These are phyloP conservation scores for Golubevia sp. DNA, from an alignment of 1,284 basidiomycete species.

Conservation along the genomic window DNA sequence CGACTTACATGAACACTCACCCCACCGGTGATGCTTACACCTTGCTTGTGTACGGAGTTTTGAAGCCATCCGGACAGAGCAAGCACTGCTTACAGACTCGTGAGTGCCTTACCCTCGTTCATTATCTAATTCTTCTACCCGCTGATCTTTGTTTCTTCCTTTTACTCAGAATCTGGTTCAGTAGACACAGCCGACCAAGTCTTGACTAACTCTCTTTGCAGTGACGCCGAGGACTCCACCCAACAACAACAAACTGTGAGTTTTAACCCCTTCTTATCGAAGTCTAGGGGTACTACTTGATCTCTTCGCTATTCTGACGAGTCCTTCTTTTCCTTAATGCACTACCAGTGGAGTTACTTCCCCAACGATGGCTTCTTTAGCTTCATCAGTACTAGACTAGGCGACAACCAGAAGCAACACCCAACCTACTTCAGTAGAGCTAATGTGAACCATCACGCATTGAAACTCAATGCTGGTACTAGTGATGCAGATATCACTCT, in stretches of 20 bases:
- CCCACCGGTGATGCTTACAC: too few relatives aligned
- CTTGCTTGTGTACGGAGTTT: too few relatives aligned
- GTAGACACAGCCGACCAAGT: neutral
- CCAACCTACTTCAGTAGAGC: neutral
- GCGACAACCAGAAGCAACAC: neutral
- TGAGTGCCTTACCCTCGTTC: too few relatives aligned
- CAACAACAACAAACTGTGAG: neutral
- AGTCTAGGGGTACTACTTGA: too few relatives aligned
- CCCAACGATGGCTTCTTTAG: neutral
- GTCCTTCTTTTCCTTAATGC: too few relatives aligned
- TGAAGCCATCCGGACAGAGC: too few relatives aligned
- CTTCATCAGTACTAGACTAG: neutral
- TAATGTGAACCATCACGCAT: neutral
- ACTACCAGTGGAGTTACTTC: neutral
- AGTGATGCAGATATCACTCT: too few relatives aligned
- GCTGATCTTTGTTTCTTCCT: neutral
- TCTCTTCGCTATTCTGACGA: too few relatives aligned
- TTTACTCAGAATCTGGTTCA: neutral
- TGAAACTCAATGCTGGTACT: neutral
- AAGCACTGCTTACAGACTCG: too few relatives aligned
- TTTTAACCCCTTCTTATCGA: too few relatives aligned
- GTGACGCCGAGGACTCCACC: neutral
- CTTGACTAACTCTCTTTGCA: neutral
- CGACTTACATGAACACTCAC: too few relatives aligned
- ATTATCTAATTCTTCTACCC: too few relatives aligned